A percentile compares a stretch with the other conserved stretches of the same genome.
Evolutionary conservation across 148 eudicot species (phyloP).

Genomic region (Diospyros kaki): DNA sequence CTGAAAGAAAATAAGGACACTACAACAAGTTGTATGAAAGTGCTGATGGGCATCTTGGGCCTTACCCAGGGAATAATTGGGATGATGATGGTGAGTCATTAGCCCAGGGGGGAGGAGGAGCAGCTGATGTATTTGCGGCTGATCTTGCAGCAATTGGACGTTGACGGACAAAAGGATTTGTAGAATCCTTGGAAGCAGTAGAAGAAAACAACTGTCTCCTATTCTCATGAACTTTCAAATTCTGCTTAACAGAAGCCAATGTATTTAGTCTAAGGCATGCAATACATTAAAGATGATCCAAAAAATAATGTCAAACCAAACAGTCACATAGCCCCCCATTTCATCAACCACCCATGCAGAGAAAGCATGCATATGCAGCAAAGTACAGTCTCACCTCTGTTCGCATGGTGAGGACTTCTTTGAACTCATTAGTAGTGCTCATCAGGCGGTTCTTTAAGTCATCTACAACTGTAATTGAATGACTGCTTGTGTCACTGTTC

Average conservation of each 20-base stretch:
- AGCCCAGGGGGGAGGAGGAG: conserved; percentile 56
- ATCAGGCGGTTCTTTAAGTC: conserved; percentile 62
- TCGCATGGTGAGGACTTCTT: conserved; percentile 66
- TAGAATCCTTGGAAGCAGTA: conserved; percentile 41
- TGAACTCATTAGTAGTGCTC: conserved; percentile 64
- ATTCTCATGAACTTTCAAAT: conserved; percentile 52
- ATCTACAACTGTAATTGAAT: conserved; percentile 68
- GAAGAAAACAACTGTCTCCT: conserved; percentile 59
- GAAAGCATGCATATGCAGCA: conserved; percentile 6
- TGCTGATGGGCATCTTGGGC: background rate
- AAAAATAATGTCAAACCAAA: background rate
- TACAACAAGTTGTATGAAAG: background rate
- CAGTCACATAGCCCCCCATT: conserved; percentile 2
- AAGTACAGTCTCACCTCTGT: conserved; percentile 42
- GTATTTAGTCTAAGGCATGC: background rate
- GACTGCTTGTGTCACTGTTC: conserved; percentile 53
- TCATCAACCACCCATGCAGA: background rate
- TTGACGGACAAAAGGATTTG: conserved; percentile 64
- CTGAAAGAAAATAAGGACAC: background rate
- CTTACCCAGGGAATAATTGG: conserved; percentile 46
- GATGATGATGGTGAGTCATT: conserved; percentile 56
- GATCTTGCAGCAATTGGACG: conserved; percentile 48
- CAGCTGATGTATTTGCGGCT: conserved; percentile 26
- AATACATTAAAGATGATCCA: background rate
- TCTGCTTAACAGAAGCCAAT: conserved; percentile 28